Conservation (phyloP, 257 asterid species). For the Fraxinus cuspidata region DNA sequence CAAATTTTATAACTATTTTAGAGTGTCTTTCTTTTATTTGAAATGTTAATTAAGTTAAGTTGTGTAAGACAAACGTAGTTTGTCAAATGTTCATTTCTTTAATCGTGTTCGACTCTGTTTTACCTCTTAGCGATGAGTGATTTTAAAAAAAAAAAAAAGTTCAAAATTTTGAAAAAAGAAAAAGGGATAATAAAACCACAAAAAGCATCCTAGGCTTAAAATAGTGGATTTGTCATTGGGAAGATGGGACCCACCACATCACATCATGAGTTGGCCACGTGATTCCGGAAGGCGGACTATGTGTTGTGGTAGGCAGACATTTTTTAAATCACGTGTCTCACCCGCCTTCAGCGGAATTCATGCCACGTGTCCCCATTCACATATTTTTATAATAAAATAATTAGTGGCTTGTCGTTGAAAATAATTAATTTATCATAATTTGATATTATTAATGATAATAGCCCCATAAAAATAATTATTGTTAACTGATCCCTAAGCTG, state of each 20-base stretch:
- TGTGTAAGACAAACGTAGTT: too few species aligned
- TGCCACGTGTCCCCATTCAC: slow-evolving; percentile 42
- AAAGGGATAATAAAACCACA: background rate
- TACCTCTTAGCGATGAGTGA: too few species aligned
- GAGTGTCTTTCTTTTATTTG: too few species aligned
- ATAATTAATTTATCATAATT: background rate
- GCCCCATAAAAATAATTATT: slow-evolving; percentile 36
- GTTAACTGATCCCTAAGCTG: slow-evolving; percentile 93
- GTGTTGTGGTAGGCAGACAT: slow-evolving; percentile 52
- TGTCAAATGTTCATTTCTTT: too few species aligned
- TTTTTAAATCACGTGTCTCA: slow-evolving; percentile 72
- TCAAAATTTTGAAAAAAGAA: background rate
- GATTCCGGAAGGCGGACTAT: slow-evolving; percentile 62
- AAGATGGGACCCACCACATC: slow-evolving; percentile 35
- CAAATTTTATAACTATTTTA: too few species aligned
- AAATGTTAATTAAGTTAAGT: too few species aligned
- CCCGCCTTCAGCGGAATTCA: slow-evolving; percentile 42
- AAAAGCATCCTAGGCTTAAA: background rate
- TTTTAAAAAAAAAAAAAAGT: too few species aligned
- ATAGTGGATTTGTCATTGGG: background rate
- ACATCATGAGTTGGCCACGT: slow-evolving; percentile 87
- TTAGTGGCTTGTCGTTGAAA: background rate
- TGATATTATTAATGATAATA: slow-evolving; percentile 3
- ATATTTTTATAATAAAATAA: background rate
- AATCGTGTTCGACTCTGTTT: too few species aligned